phyloP scores from a whole-genome alignment of 2,329 filamentous ascomycete genomes.

The Emergomyces orientalis region DNA sequence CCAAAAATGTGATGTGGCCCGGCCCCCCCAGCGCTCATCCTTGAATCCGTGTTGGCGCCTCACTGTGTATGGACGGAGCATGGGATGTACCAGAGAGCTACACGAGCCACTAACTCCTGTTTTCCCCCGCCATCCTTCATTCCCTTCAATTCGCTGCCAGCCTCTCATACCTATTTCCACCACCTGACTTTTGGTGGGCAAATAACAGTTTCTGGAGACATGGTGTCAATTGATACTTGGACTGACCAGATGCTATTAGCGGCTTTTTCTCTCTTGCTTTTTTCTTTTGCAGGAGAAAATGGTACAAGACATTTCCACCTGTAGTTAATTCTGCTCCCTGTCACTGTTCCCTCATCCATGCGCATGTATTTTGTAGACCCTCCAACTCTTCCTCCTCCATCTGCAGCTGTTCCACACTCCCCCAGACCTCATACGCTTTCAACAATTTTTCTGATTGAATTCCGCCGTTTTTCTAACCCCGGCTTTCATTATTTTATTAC shows the following conservation, averaged over 20 bases:
- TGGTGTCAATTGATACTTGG: not conserved
- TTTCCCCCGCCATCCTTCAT: slow-evolving; percentile 3
- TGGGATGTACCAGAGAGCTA: slow-evolving; percentile 2
- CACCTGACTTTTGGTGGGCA: not conserved
- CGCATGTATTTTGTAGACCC: slow-evolving; percentile 1
- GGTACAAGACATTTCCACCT: not conserved
- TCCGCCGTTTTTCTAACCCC: not conserved
- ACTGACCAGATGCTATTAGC: not conserved
- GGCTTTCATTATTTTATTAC: not conserved
- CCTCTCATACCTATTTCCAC: slow-evolving; percentile 1
- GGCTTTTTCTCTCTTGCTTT: not conserved
- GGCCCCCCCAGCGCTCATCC: slow-evolving; percentile 4
- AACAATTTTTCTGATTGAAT: not conserved
- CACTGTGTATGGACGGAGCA: not conserved
- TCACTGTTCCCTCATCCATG: not conserved
- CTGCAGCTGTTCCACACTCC: slow-evolving; percentile 3
- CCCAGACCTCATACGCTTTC: not conserved
- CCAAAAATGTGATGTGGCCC: slow-evolving; percentile 3
- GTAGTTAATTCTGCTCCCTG: slow-evolving; percentile 7
- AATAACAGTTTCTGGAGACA: slow-evolving; percentile 4
- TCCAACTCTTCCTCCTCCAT: not conserved
- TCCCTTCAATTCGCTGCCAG: slow-evolving; percentile 8
- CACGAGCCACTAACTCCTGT: slow-evolving; percentile 5
- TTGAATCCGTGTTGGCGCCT: not conserved
- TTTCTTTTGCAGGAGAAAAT: not conserved